Conservation (phyloP, 805 yeast species). For the Lipomyces kockii region DNA sequence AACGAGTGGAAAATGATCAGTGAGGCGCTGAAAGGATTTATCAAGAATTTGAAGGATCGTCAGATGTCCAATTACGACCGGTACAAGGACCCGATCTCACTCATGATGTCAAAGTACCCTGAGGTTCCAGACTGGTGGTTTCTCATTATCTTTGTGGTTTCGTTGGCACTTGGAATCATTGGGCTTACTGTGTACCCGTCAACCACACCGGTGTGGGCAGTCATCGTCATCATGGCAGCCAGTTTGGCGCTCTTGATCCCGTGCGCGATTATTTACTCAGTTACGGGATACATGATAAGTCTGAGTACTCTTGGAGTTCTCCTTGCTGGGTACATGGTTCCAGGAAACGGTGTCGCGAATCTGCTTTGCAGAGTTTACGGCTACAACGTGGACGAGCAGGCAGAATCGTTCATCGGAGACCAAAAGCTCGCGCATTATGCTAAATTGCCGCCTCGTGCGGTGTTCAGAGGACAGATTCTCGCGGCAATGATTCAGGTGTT, state of each 20-base stretch:
- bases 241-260: slow-evolving; percentile 64
- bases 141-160: slow-evolving; percentile 51
- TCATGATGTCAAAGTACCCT: slow-evolving; percentile 59
- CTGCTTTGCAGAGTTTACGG: slow-evolving; percentile 56
- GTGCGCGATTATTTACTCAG: slow-evolving; percentile 63
- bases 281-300: slow-evolving; percentile 59
- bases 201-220: slow-evolving; percentile 67
- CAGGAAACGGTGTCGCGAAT: slow-evolving; percentile 56
- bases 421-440: slow-evolving; percentile 60
- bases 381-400: slow-evolving; percentile 55
- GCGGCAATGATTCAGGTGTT: slow-evolving; percentile 62
- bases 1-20: slow-evolving; percentile 60
- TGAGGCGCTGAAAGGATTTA: slow-evolving; percentile 60
- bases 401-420: slow-evolving; percentile 47
- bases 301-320: slow-evolving; percentile 51
- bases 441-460: slow-evolving; percentile 56
- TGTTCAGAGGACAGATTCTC: slow-evolving; percentile 57
- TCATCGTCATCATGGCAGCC: slow-evolving; percentile 60
- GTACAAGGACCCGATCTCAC: slow-evolving; percentile 51
- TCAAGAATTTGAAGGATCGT: slow-evolving; percentile 53
- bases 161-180: slow-evolving; percentile 44
- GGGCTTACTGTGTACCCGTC: slow-evolving; percentile 50
- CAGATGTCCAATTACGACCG: slow-evolving; percentile 64
- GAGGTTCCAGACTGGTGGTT: slow-evolving; percentile 83
- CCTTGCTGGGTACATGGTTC: slow-evolving; percentile 55